Base-by-base conservation (phyloP, 2,329 filamentous ascomycete species). In the Pseudogymnoascus sp. region DNA sequence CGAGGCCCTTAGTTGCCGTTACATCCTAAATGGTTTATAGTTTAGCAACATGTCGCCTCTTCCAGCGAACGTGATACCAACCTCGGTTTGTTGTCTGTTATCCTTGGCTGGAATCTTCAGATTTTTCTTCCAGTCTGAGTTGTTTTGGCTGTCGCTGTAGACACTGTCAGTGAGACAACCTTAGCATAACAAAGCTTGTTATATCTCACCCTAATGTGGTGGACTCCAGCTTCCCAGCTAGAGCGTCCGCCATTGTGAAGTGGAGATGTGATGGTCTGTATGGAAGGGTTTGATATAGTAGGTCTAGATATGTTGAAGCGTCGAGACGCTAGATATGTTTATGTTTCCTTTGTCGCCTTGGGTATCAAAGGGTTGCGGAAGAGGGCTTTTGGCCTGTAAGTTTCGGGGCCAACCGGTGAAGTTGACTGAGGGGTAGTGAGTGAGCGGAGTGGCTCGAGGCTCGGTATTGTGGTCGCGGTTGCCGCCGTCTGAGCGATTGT, bases 1-100 rank as follows among this genome's bases (percentile, higher is more conserved):
- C 94, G 64, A 99, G 81, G 64, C 94, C 94, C 78, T 97, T 97
- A 32, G 93, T 99, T 70, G 91, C 92, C 62, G 93, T 97, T 64
- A 99, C 95, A 89, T 99, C 94, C 89, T 96, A 69, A 58, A 64
- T 14, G 32, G 47, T 41, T 60, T 50, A 34, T 14, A 54, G 47
- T 41, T 60, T 50, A 34, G 32, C 58, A 34, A 47, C 34, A 39
- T 60, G 30, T 11, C 41, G n/a, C 47, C 4, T 34, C 54, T 50
- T 22, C 30, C 22, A 63, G 59, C 62, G 16, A 43, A 32, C 57
- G 57, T 39, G 47, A 54, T 54, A 67, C 75, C 63, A 74, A 90
- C 88, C 80, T 93, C 90, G 66, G 90, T 94, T 76, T 94, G 90
- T 68, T 88, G 85, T 76, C 90, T 83, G 69, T 79, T 85, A 73